Base-by-base conservation (phyloP, 305 asterid species). In the Rubia balearica region DNA sequence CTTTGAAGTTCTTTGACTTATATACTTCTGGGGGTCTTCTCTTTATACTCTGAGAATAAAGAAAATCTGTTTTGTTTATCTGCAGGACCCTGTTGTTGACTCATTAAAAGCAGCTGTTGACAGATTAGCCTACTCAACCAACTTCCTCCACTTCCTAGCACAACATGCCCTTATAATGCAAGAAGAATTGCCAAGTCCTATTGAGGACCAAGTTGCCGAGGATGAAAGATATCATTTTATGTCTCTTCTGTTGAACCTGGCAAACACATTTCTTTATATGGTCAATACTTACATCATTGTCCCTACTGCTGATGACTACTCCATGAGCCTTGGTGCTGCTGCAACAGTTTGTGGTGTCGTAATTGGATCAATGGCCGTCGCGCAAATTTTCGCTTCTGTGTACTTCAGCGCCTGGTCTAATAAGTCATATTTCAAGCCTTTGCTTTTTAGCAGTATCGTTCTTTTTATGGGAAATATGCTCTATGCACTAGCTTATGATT, bases 331-430 rank as follows among this genome's bases (percentile, higher is more conserved):
- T 73, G 98, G 98, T 57, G 99, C 98, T 57, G 95, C 98, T 56
- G 85, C 99, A 71, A 94, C 99, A 12, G 99, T 94, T 63, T 94
- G 99, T 79, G 99, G 99, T 65, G 78, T 94, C 56, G 96, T 94
- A 61, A 94, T 94, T 71, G 99, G 99, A 71, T 77, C 99, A 55
- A 94, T 94, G 99, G 99, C 98, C 38, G 92, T 94, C n/a, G 99
- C 99, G 41, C 99, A 94, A 77, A 74, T 94, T 76, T 94, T 94
- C 80, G 90, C 99, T 67, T 94, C 99, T 14, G 97, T 94, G 77
- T 94, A 94, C 82, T 94, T 94, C 88, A 94, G 99, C 76, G 98
- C 98, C 73, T 94, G 99, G 99, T 94, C 99, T 64, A 94, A 94
- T 76, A 91, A 78, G 79, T 91, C 98, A 12, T 94, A 94, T 85